Conservation (phyloP, 495 filamentous ascomycete genomes). For the Penicillium steckii region DNA sequence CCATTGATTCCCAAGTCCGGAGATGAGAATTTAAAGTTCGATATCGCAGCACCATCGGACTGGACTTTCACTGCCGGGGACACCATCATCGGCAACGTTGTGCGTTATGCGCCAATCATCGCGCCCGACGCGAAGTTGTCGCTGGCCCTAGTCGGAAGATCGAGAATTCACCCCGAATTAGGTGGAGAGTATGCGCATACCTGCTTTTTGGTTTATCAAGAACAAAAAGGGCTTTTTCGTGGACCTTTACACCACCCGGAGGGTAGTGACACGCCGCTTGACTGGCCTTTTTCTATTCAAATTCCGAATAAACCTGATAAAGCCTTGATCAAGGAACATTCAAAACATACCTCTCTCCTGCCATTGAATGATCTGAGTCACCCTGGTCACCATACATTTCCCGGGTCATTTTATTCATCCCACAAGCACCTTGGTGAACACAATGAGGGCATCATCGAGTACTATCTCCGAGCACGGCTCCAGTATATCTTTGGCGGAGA, state of each 20-base stretch:
- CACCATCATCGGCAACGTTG: constrained; percentile 6
- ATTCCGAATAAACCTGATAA: not conserved
- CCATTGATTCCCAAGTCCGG: not conserved
- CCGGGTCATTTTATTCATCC: not conserved
- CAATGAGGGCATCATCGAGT: not conserved
- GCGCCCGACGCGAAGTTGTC: not conserved
- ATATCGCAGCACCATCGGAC: not conserved
- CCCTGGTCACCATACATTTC: not conserved
- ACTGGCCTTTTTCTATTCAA: not conserved
- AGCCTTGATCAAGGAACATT: not conserved
- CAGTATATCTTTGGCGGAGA: not conserved
- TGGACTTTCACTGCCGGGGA: constrained; percentile 2
- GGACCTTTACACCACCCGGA: not conserved
- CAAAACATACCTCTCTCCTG: not conserved
- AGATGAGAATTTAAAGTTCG: not conserved
- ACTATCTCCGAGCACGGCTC: constrained; percentile 2
- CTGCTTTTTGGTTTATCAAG: not conserved
- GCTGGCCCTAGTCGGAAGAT: not conserved
- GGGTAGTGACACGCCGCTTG: not conserved
- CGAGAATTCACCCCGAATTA: not conserved
- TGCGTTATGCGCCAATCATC: not conserved
- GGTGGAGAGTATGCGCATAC: not conserved
- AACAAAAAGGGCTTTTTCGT: not conserved
- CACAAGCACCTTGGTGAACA: not conserved
- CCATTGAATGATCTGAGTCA: not conserved